Percentiles rank a stretch among this genome's conserved stretches.
These are phyloP conservation scores for Dactylellina drechsleri DNA, from an alignment of 2,329 filamentous ascomycete genomes.

Conservation along the genomic window DNA sequence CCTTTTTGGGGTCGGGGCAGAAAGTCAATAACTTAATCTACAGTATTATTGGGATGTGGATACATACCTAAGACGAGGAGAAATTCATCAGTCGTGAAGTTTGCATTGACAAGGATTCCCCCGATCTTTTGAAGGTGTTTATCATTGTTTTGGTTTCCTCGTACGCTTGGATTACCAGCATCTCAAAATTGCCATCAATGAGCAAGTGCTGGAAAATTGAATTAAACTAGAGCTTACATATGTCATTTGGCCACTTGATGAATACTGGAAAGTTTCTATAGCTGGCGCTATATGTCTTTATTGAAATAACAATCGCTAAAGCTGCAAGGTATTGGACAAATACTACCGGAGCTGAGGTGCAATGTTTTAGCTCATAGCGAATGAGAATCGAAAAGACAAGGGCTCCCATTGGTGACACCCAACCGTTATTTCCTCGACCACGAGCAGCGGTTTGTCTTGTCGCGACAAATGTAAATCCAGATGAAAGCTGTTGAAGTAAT, in stretches of 20 bases:
- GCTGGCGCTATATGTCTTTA: constrained; percentile 79
- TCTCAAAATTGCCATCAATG: neutral
- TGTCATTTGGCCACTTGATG: constrained; percentile 98
- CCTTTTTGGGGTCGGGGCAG: constrained; percentile 19
- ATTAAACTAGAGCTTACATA: constrained; percentile 69
- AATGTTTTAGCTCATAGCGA: constrained; percentile 78
- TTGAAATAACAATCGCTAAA: constrained; percentile 83
- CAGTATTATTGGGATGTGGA: neutral
- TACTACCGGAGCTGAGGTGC: constrained; percentile 80
- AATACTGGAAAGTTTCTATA: constrained; percentile 82
- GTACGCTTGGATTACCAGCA: neutral
- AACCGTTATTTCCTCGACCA: constrained; percentile 90
- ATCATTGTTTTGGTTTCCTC: constrained; percentile 59
- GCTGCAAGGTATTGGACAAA: constrained; percentile 95
- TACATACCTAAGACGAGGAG: constrained; percentile 74
- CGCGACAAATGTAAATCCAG: constrained; percentile 86
- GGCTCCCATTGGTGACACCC: constrained; percentile 87
- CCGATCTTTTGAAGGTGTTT: constrained; percentile 83
- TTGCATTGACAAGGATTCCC: constrained; percentile 89
- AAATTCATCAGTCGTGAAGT: constrained; percentile 84
- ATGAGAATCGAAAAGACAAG: constrained; percentile 90
- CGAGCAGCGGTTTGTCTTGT: constrained; percentile 88
- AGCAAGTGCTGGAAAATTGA: neutral
- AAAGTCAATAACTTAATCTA: neutral
- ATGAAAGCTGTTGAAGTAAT: constrained; percentile 78